phyloP scores from a whole-genome alignment of 495 filamentous ascomycete species.

The Daldinia grandis region DNA sequence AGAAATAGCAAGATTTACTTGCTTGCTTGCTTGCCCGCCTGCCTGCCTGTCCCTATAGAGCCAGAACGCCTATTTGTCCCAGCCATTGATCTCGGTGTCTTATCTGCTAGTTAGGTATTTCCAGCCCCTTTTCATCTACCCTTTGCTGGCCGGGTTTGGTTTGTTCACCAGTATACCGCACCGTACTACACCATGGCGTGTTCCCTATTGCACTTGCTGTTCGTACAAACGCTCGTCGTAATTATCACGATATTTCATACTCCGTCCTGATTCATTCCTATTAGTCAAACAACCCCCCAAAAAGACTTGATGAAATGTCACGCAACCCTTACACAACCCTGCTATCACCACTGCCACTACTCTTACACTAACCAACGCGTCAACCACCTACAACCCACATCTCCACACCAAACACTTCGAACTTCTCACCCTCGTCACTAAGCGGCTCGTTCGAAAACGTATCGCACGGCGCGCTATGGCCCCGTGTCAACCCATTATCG shows the following conservation, averaged over 20 bases:
- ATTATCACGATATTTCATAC: neutral
- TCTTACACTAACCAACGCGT: neutral
- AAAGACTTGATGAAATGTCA: neutral
- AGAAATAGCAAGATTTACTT: neutral
- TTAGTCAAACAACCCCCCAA: too few relatives aligned
- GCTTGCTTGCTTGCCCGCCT: neutral
- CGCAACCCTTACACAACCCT: too few relatives aligned
- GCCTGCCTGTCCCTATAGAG: neutral
- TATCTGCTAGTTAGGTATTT: neutral
- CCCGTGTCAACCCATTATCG: constrained; percentile 85
- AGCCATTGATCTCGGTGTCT: neutral
- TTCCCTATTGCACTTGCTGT: neutral
- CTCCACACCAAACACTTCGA: constrained; percentile 91
- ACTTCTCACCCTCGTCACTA: constrained; percentile 94
- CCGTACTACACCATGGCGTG: neutral
- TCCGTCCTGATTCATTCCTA: neutral
- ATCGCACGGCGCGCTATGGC: constrained; percentile 79
- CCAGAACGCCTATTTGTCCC: neutral
- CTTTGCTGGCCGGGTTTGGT: neutral
- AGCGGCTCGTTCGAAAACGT: constrained; percentile 96
- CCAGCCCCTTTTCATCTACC: neutral
- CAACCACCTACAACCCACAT: constrained; percentile 79
- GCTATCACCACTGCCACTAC: too few relatives aligned
- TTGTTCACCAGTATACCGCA: neutral
- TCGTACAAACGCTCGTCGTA: neutral